Evolutionary conservation across 1,139 yeast genomes (phyloP).

Genomic region (Saccharomyces hybrid): DNA sequence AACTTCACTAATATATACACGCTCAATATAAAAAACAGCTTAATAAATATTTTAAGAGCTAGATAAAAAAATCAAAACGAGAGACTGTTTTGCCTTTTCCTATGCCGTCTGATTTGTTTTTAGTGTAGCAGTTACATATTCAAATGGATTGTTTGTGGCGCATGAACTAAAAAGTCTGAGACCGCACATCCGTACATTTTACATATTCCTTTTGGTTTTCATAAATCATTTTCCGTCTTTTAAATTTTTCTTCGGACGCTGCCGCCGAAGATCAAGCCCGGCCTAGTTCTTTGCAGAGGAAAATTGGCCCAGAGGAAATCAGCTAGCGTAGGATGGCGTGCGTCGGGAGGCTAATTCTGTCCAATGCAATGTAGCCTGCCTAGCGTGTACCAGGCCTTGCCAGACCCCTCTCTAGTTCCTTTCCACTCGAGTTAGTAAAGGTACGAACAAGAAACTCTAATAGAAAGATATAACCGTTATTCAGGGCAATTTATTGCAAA

Average conservation of each 20-base stretch:
- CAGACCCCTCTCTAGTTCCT: not conserved
- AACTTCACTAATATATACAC: not conserved
- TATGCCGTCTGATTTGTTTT: no score
- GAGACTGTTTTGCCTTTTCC: no score
- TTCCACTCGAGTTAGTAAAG: not conserved
- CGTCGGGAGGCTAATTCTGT: not conserved
- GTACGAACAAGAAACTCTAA: not conserved
- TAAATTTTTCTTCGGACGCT: no score
- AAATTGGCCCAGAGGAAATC: no score
- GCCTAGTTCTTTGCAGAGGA: not conserved
- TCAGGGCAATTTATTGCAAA: not conserved
- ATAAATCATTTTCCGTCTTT: no score
- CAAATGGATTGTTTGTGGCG: no score
- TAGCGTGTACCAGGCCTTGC: not conserved
- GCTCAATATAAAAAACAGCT: not conserved
- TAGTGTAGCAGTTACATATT: not conserved
- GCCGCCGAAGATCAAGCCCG: not conserved
- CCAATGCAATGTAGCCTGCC: not conserved
- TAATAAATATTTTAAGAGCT: not conserved
- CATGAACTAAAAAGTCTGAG: not conserved
- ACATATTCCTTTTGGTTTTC: no score
- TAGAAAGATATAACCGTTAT: not conserved
- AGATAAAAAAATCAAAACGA: not conserved
- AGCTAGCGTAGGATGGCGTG: no score
- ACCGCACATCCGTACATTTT: not conserved